phyloP scores from a whole-genome alignment of 2,329 filamentous ascomycete species.

The Dendrostoma leiphaemia region DNA sequence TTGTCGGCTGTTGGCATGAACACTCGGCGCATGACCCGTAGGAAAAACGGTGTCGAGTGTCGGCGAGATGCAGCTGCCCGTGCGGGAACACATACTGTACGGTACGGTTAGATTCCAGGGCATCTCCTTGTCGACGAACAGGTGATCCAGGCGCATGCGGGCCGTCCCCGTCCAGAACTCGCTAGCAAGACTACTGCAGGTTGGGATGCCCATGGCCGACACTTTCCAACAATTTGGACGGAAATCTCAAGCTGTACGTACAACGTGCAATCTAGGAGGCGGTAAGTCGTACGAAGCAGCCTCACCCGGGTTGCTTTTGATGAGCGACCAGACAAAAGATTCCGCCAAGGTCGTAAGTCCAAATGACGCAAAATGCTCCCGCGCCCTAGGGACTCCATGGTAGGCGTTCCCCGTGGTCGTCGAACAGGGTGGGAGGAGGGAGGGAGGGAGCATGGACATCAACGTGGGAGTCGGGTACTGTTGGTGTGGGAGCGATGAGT shows the following conservation, averaged over 20 bases:
- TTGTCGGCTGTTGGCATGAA: conserved; percentile 17
- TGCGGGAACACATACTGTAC: neutral
- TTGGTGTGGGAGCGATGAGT: conserved; percentile 17
- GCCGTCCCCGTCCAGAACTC: conserved; percentile 9
- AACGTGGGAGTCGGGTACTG: conserved; percentile 4
- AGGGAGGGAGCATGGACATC: neutral
- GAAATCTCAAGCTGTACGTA: no score
- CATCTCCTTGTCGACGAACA: conserved; percentile 11
- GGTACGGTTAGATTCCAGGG: no score
- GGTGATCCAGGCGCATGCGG: conserved; percentile 10
- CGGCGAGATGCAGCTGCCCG: neutral
- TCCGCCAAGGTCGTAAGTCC: neutral
- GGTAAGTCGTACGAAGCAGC: no score
- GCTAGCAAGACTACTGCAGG: neutral
- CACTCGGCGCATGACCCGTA: conserved; percentile 4
- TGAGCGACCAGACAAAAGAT: neutral
- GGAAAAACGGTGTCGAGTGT: neutral
- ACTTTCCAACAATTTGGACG: neutral
- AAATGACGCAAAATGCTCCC: neutral
- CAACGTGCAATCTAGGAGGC: no score
- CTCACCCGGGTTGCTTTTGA: neutral
- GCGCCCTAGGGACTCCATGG: neutral
- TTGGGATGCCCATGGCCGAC: neutral
- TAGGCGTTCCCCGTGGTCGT: neutral
- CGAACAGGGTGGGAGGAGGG: neutral